Evolutionary conservation across 2,329 filamentous ascomycete genomes (phyloP).

Genomic region (Colletotrichum zoysiae): DNA sequence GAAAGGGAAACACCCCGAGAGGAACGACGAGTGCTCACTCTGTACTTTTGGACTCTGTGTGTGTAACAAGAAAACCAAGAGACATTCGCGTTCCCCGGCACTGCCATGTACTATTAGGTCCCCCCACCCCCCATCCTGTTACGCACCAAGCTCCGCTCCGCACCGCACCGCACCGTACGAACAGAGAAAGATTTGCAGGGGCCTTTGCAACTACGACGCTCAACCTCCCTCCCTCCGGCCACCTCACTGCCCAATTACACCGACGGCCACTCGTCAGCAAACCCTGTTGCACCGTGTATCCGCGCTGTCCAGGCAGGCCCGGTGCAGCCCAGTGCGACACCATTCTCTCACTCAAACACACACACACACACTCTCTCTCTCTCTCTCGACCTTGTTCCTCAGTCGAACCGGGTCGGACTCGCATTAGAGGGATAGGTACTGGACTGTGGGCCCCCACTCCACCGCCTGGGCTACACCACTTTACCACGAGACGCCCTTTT

Average conservation of each 20-base stretch:
- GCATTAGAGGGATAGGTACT: slow-evolving; percentile 39
- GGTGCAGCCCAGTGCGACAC: slow-evolving; percentile 37
- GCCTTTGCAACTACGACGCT: slow-evolving; percentile 6
- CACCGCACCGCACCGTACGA: slow-evolving; percentile 14
- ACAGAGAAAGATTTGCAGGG: slow-evolving; percentile 20
- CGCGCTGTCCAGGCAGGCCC: slow-evolving; percentile 27
- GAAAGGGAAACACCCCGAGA: not conserved
- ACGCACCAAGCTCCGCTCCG: slow-evolving; percentile 24
- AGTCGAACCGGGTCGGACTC: slow-evolving; percentile 32
- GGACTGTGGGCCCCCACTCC: slow-evolving; percentile 41
- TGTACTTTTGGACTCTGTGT: not conserved
- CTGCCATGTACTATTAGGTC: slow-evolving; percentile 26
- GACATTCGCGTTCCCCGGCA: slow-evolving; percentile 31
- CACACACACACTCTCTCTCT: too few relatives aligned
- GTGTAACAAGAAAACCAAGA: slow-evolving; percentile 12
- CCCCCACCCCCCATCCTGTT: slow-evolving; percentile 18
- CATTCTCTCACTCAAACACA: not conserved
- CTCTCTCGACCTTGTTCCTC: not conserved
- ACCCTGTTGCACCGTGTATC: slow-evolving; percentile 38
- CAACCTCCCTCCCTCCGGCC: slow-evolving; percentile 20
- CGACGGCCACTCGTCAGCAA: slow-evolving; percentile 35
- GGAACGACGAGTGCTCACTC: slow-evolving; percentile 1
- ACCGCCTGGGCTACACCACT: slow-evolving; percentile 41
- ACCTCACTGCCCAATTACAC: slow-evolving; percentile 29
- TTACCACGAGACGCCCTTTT: slow-evolving; percentile 41